Conservation (phyloP, 1,284 basidiomycete species). For the Boletus mariae region DNA sequence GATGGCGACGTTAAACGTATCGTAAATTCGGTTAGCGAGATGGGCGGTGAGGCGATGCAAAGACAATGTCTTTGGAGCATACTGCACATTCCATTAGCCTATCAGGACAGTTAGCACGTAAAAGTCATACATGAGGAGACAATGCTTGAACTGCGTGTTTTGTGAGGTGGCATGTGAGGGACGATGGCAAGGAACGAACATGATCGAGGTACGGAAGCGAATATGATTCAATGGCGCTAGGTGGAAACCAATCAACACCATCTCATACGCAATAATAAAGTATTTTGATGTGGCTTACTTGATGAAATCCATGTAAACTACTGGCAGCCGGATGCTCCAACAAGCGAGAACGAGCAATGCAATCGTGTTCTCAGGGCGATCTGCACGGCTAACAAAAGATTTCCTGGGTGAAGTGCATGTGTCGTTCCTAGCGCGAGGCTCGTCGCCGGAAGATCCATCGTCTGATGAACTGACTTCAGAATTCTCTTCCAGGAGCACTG, state of each 20-base stretch:
- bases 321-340: conserved; percentile 75
- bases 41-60: conserved; percentile 64
- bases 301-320: conserved; percentile 71
- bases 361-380: conserved; percentile 58
- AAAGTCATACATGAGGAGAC: conserved; percentile 54
- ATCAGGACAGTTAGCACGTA: conserved; percentile 9
- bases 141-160: conserved; percentile 62
- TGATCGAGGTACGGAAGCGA: conserved; percentile 83
- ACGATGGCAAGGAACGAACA: conserved; percentile 58
- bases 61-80: conserved; percentile 54
- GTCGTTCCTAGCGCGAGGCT: conserved; percentile 15
- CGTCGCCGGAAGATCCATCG: conserved; percentile 33
- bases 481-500: conserved; percentile 50
- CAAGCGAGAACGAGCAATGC: conserved; percentile 68
- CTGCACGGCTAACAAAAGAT: conserved; percentile 36
- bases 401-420: conserved; percentile 11
- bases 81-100: conserved; percentile 38
- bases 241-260: conserved; percentile 5
- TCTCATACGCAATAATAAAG: conserved; percentile 1
- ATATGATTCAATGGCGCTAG: conserved; percentile 68
- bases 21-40: conserved; percentile 55
- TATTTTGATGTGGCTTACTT: conserved; percentile 43
- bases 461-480: conserved; percentile 49
- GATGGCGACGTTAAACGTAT: conserved; percentile 56
- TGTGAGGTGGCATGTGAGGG: conserved; percentile 67